Evolutionary conservation across 2,329 filamentous ascomycete genomes (phyloP), one percentile per base, ranked within the genome.

Genomic region (Apiospora saccharicola): DNA sequence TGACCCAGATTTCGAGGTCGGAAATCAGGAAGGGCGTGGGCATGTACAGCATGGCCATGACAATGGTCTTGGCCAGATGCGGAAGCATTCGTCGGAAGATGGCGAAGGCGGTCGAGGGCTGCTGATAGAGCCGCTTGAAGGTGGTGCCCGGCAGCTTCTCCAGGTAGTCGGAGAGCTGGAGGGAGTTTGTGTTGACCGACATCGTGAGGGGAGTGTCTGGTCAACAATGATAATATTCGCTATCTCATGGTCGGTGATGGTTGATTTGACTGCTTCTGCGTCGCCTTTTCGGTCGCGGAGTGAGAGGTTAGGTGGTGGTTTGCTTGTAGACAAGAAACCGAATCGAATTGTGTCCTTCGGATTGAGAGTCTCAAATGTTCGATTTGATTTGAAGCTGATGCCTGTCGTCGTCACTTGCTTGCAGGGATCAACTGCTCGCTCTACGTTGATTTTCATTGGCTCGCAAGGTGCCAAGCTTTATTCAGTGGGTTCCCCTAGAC

Each of bases 11-110:
- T 77, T 98, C 95, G 73, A 99, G 89, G 78, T 97, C 93, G 74
- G 90, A 86, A n/a, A 94, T 88, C 2, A 90, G 89, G 75, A 98
- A 90, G 0, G 96, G 94, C 14, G 89, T 87, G 53, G 94, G 93
- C 85, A 97, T 93, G 85, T 98, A 99, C 4, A 99, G 90, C 79
- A 99, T 91, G 51, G 94, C 93, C 92, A 98, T 98, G 74, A 99
- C 96, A 79, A 99, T 93, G 22, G 92, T 94, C 87, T 99, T 98
- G 77, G 96, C 96, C 74, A 98, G 85, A 80, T 97, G 93, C 72
- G 96, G 94, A 72, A 99, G 89, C 95, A 99, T 98, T 85, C 96
- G 95, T 77, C 96, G 91, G 82, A 98, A 98, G 79, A 99, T 95
- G 76, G 96, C 96, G 76, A 99, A 91, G 49, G 95, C 93, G 1